Evolutionary conservation across 768 basidiomycete species (phyloP).

Genomic region (Tricholoma sp.): DNA sequence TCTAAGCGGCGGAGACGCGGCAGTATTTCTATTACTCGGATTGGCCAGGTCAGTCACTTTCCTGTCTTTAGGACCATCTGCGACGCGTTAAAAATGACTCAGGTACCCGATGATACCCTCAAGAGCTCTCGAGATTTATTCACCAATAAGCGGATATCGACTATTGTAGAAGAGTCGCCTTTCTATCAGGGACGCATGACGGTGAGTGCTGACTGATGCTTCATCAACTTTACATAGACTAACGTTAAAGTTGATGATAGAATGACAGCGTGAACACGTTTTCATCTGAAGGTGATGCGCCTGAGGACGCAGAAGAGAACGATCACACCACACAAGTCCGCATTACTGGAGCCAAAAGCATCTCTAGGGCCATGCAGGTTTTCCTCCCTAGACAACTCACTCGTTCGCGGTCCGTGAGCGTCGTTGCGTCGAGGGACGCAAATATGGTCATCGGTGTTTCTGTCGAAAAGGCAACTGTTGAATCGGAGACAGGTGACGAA

Average conservation of each 20-base stretch:
- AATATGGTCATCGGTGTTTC: slow-evolving; percentile 42
- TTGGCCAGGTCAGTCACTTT: slow-evolving; percentile 47
- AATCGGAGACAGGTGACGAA: slow-evolving; percentile 22
- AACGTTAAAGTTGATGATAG: slow-evolving; percentile 17
- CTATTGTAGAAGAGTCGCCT: slow-evolving; percentile 39
- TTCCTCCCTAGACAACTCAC: slow-evolving; percentile 43
- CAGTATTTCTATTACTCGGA: slow-evolving; percentile 55
- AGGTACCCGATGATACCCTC: slow-evolving; percentile 18
- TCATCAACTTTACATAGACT: slow-evolving; percentile 4
- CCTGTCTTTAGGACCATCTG: slow-evolving; percentile 3
- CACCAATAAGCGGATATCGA: slow-evolving; percentile 29
- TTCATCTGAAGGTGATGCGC: slow-evolving; percentile 33
- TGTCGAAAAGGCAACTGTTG: slow-evolving; percentile 41
- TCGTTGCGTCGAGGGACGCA: slow-evolving; percentile 24
- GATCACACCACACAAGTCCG: slow-evolving; percentile 45
- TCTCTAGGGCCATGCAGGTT: slow-evolving; percentile 36
- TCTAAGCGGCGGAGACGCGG: slow-evolving; percentile 38
- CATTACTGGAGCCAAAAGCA: slow-evolving; percentile 37
- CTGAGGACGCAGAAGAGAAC: slow-evolving; percentile 35
- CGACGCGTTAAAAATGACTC: slow-evolving; percentile 12
- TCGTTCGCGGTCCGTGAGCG: slow-evolving; percentile 34
- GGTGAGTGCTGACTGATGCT: slow-evolving; percentile 22
- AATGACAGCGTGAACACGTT: slow-evolving; percentile 41
- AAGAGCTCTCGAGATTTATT: slow-evolving; percentile 21
- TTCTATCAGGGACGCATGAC: slow-evolving; percentile 42